Evolutionary conservation across 768 basidiomycete species (phyloP).

Genomic region (Tricholoma matsutake): DNA sequence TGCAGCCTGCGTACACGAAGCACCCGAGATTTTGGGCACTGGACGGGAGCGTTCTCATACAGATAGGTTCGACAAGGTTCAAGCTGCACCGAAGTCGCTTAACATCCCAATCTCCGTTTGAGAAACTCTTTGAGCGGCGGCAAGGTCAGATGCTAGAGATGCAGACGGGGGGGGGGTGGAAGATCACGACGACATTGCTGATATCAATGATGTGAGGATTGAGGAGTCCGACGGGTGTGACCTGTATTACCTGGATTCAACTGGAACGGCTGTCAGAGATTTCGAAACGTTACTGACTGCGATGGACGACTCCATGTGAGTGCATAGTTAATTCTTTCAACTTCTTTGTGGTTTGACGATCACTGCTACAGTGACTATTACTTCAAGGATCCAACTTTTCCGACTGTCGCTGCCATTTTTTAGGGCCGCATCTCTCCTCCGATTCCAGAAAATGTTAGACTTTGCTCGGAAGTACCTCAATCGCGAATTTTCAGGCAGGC

Average conservation of each 20-base stretch:
- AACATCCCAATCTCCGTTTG: constrained; percentile 20
- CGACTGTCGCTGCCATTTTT: constrained; percentile 27
- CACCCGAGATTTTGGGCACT: constrained; percentile 20
- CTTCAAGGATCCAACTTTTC: constrained; percentile 21
- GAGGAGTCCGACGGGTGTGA: background rate
- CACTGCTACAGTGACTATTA: constrained; percentile 17
- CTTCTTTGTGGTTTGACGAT: background rate
- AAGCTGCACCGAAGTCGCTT: constrained; percentile 25
- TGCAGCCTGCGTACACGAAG: constrained; percentile 13
- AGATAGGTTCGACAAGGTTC: constrained; percentile 17
- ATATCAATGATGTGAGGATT: constrained; percentile 2
- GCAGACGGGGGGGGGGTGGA: background rate
- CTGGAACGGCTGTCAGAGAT: constrained; percentile 3
- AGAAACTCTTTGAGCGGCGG: constrained; percentile 15
- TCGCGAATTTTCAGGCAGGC: constrained; percentile 25
- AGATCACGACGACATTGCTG: constrained; percentile 4
- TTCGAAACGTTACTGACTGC: constrained; percentile 16
- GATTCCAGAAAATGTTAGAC: constrained; percentile 21
- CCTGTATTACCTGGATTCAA: constrained; percentile 4
- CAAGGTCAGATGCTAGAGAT: constrained; percentile 1
- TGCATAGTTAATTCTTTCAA: background rate
- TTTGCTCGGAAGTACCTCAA: constrained; percentile 26
- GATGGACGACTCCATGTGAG: constrained; percentile 20
- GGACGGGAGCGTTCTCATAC: constrained; percentile 24
- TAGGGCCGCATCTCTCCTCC: constrained; percentile 29